Evolutionary conservation across 2,329 filamentous ascomycete genomes (phyloP).

Genomic region (Juglanconis oblonga): DNA sequence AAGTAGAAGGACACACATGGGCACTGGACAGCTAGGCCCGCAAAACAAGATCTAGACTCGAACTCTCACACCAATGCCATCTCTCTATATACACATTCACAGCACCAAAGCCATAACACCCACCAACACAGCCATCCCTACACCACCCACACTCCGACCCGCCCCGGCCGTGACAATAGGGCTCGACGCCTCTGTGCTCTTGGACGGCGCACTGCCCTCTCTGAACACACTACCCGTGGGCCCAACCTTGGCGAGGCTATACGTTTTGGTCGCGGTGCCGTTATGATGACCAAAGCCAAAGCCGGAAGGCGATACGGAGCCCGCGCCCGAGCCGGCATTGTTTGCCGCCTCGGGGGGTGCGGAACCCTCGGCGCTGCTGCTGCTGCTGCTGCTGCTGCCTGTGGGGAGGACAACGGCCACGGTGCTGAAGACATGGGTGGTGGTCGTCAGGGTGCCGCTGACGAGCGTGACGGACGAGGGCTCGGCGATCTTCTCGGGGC

Average conservation of each 20-base stretch:
- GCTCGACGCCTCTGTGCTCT: neutral
- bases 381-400: constrained; percentile 11
- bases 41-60: neutral
- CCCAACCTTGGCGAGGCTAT: constrained; percentile 11
- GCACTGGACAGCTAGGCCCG: neutral
- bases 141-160: neutral
- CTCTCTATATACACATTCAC: neutral
- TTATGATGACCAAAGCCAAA: neutral
- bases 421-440: neutral
- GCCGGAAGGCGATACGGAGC: neutral
- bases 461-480: neutral
- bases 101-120: constrained; percentile 13
- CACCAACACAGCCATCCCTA: constrained; percentile 1
- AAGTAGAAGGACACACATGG: neutral
- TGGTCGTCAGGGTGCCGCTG: neutral
- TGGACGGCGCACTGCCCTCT: neutral
- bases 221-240: neutral
- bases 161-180: constrained; percentile 14
- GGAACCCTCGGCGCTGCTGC: neutral
- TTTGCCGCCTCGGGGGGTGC: constrained; percentile 4
- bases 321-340: constrained; percentile 13
- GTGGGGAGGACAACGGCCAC: neutral
- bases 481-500: neutral
- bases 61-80: neutral
- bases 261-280: constrained; percentile 10